Conservation (phyloP, 2,329 filamentous ascomycete genomes). For the Aphanocladium album region DNA sequence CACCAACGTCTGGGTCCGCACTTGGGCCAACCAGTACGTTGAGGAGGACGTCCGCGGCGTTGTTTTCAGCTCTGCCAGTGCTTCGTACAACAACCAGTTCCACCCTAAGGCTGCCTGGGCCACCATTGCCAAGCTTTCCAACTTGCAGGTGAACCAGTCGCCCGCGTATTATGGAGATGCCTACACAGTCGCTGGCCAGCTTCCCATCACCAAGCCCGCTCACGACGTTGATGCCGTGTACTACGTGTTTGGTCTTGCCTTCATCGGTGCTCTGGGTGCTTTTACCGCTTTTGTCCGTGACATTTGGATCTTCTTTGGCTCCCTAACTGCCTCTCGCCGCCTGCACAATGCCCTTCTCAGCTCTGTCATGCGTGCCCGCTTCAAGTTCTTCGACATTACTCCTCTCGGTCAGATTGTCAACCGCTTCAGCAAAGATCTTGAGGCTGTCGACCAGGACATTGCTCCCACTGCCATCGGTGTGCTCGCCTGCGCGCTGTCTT, state of each 20-base stretch:
- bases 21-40: conserved; percentile 90
- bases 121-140: conserved; percentile 34
- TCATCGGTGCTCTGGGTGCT: conserved; percentile 73
- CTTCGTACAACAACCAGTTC: conserved; percentile 22
- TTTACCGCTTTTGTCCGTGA: conserved; percentile 78
- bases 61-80: conserved; percentile 18
- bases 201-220: conserved; percentile 22
- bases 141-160: conserved; percentile 15
- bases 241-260: conserved; percentile 77
- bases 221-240: conserved; percentile 73
- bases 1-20: conserved; percentile 89
- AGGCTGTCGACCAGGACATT: conserved; percentile 92
- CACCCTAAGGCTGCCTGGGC: conserved; percentile 29
- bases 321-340: conserved; percentile 77
- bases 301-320: conserved; percentile 86
- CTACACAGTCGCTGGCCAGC: conserved; percentile 14
- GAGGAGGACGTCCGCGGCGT: conserved; percentile 30
- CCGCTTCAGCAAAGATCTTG: conserved; percentile 95
- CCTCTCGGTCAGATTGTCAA: conserved; percentile 97
- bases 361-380: conserved; percentile 80
- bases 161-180: conserved; percentile 5
- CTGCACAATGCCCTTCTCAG: conserved; percentile 76
- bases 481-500: conserved; percentile 57
- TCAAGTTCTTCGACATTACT: conserved; percentile 96
- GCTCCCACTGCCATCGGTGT: conserved; percentile 81